Evolutionary conservation across 2,329 filamentous ascomycete genomes (phyloP), one percentile per base, ranked within the genome.

Genomic region (Beauveria sp.): DNA sequence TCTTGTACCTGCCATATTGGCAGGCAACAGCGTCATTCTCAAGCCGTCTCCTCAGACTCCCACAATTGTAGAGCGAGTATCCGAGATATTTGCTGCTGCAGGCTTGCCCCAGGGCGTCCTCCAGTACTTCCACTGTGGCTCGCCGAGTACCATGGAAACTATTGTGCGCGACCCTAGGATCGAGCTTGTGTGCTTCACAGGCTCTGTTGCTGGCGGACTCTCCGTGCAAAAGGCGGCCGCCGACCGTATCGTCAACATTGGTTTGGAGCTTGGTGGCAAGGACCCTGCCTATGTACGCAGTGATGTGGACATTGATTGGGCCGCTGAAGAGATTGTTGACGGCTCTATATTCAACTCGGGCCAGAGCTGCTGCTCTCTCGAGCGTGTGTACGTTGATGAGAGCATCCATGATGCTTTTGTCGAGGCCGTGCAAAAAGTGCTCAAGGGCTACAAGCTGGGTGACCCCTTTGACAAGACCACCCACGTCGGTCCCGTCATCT

Each of bases 321-420:
- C 89, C 0, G 93, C 93, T 0, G 92, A 90, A 67, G 92, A 97
- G 76, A 95, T 98, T 69, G 91, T 98, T 16, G 93, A 98, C 68
- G 93, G 93, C 22, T 88, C 92, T n/a, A 81, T 98, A 62, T 98
- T 98, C 82, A 98, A 98, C 78, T 96, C 93, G 57, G 93, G 93
- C n/a, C 93, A 98, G 79, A 96, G 91, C 73, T 98, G 93, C 80
- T 98, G 93, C 76, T 90, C 91, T 26, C 81, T 98, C 60, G 93
- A 98, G 77, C 83, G 93, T 40, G 86, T 98, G 22, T 98, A 98
- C 70, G 93, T 98, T 5, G 87, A 95, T 69, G 88, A 90, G 70
- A 87, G 84, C 67, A 85, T 98, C 55, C 87, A 97, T 73, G 91
- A 96, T 69, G 77, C 84, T 14, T 97, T 98, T 69, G 81, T 97